Evolutionary conservation across 225 moss, liverwort and hornwort genomes (phyloP).

Genomic region (Pseudisothecium myosuroides): DNA sequence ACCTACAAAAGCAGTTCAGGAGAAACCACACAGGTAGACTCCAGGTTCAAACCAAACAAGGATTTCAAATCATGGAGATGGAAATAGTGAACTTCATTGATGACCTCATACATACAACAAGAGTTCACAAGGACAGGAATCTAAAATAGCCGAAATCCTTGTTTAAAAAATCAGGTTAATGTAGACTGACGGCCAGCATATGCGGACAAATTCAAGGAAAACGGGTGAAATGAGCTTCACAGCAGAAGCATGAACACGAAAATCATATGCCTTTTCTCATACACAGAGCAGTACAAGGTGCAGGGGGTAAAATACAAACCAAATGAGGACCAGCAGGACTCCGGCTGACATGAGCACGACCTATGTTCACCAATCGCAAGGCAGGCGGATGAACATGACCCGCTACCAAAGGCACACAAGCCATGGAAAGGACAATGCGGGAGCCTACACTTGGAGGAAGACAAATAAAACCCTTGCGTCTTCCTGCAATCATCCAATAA

Average conservation of each 20-base stretch:
- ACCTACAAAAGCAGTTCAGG: neutral
- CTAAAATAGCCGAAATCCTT: neutral
- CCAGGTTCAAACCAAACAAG: neutral
- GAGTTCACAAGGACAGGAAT: neutral
- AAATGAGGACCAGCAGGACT: conserved; percentile 97
- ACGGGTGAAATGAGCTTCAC: neutral
- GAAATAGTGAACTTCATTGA: neutral
- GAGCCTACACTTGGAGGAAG: conserved; percentile 64
- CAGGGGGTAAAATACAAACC: conserved; percentile 88
- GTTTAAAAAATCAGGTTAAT: neutral
- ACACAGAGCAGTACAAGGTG: conserved; percentile 86
- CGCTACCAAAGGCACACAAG: conserved; percentile 86
- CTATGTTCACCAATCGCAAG: conserved; percentile 73
- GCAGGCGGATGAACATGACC: conserved; percentile 98
- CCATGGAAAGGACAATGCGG: conserved; percentile 77
- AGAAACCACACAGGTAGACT: neutral
- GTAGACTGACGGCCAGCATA: neutral
- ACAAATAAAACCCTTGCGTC: conserved; percentile 65
- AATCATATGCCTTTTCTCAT: conserved; percentile 50
- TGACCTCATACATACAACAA: neutral
- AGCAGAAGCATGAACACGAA: neutral
- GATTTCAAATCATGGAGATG: neutral
- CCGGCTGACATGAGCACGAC: conserved; percentile 79
- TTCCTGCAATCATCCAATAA: conserved; percentile 96
- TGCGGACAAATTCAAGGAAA: neutral